These are phyloP conservation scores for Carex parvula DNA, from an alignment of 176 grass and related monocot genomes.

Conservation along the genomic window DNA sequence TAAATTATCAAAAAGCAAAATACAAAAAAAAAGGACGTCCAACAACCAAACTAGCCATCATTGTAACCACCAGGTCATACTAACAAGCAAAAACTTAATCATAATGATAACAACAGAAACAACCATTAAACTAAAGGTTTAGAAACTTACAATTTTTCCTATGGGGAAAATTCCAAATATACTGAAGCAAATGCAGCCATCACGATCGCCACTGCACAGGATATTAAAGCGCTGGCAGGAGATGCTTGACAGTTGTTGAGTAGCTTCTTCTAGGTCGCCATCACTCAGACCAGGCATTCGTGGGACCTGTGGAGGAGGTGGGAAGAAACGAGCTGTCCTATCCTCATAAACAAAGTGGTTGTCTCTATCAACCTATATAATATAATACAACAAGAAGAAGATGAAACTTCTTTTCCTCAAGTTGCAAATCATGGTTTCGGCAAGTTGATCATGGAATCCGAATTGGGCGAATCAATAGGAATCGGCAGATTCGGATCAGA, in stretches of 20 bases:
- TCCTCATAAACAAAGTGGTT: constrained; percentile 71
- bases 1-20: constrained; percentile 1
- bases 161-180: constrained; percentile 98
- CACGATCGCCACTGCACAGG: constrained; percentile 70
- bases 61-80: background rate
- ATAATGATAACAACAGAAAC: constrained; percentile 28
- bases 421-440: background rate
- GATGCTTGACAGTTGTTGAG: constrained; percentile 64
- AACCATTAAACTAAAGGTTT: constrained; percentile 27
- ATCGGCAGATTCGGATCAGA: too few relatives aligned
- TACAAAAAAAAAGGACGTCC: background rate
- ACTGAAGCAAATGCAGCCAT: constrained; percentile 94
- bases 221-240: constrained; percentile 85
- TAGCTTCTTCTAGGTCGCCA: constrained; percentile 59
- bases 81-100: constrained; percentile 2
- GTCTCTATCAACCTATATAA: constrained; percentile 55
- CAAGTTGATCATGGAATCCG: too few relatives aligned
- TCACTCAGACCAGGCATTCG: constrained; percentile 78
- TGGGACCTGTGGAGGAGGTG: constrained; percentile 81
- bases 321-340: constrained; percentile 82
- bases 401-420: constrained; percentile 3
- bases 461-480: too few relatives aligned
- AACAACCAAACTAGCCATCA: background rate
- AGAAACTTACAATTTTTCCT: constrained; percentile 89
- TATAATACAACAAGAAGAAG: background rate